These are phyloP conservation scores for Bretziella fagacearum DNA, from an alignment of 2,329 filamentous ascomycete species.

Conservation along the genomic window DNA sequence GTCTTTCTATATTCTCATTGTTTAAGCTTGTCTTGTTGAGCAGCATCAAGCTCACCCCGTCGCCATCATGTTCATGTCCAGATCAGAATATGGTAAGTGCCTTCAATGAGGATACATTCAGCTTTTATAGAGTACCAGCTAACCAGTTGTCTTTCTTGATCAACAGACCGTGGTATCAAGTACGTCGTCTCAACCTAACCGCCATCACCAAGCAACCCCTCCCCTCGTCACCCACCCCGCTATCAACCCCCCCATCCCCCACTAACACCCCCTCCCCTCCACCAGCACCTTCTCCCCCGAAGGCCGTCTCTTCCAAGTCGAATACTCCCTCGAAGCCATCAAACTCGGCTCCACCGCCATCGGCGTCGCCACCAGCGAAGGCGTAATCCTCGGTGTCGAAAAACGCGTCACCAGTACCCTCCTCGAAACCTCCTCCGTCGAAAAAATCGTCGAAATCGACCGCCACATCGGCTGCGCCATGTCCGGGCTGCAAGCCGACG, in stretches of 20 bases:
- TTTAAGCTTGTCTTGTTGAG: background rate
- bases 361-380: conserved; percentile 87
- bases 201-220: background rate
- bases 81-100: conserved; percentile 97
- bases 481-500: conserved; percentile 93
- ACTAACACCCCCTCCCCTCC: background rate
- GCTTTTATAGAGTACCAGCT: too few relatives aligned
- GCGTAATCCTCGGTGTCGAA: conserved; percentile 92
- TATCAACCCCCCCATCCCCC: background rate
- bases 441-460: conserved; percentile 99
- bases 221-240: conserved; percentile 2
- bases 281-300: conserved; percentile 98
- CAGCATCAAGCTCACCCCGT: conserved; percentile 2
- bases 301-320: conserved; percentile 98
- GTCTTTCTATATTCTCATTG: background rate
- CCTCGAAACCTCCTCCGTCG: conserved; percentile 91
- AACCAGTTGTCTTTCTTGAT: conserved; percentile 2
- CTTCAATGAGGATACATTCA: too few relatives aligned
- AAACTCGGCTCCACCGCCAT: conserved; percentile 98
- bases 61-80: conserved; percentile 91
- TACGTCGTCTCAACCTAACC: conserved; percentile 29
- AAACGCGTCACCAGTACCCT: conserved; percentile 97
- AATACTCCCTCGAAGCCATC: conserved; percentile 99
- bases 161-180: conserved; percentile 94
- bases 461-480: conserved; percentile 98